Conservation (phyloP, 495 filamentous ascomycete genomes). For the Penicillium maclennaniae region DNA sequence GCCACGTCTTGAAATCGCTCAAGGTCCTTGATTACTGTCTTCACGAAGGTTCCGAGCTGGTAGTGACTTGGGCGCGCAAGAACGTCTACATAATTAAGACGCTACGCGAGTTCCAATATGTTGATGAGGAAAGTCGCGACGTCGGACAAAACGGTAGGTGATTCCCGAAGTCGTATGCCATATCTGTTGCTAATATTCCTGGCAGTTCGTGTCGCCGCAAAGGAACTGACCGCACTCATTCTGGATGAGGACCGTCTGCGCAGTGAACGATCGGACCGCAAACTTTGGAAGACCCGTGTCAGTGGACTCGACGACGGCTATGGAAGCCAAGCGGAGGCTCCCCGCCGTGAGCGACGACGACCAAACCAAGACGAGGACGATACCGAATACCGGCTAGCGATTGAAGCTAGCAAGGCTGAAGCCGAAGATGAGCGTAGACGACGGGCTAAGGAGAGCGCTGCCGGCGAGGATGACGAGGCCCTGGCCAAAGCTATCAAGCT, state of each 20-base stretch:
- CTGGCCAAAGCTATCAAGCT: conserved; percentile 94
- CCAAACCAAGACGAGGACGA: conserved; percentile 75
- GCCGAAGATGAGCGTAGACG: conserved; percentile 87
- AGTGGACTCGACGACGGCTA: conserved; percentile 83
- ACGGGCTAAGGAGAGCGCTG: conserved; percentile 52
- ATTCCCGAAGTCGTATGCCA: background rate
- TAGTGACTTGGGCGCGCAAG: conserved; percentile 96
- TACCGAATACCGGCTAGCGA: conserved; percentile 83
- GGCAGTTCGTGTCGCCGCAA: conserved; percentile 89
- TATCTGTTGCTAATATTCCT: background rate
- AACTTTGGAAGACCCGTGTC: conserved; percentile 94
- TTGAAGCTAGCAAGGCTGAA: conserved; percentile 94
- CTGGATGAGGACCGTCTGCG: conserved; percentile 93
- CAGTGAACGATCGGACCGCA: conserved; percentile 84
- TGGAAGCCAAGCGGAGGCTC: conserved; percentile 34
- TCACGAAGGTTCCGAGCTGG: conserved; percentile 93
- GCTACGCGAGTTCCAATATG: conserved; percentile 89
- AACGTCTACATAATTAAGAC: conserved; percentile 99
- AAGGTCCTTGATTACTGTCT: conserved; percentile 98
- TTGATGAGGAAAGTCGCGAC: conserved; percentile 91
- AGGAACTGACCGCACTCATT: conserved; percentile 91
- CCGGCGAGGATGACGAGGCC: conserved; percentile 67
- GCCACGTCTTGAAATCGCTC: conserved; percentile 94
- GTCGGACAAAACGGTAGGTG: conserved; percentile 88
- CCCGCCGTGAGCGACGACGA: conserved; percentile 43